Conservation (phyloP, 768 basidiomycete species). For the Chalciporus piperatus region DNA sequence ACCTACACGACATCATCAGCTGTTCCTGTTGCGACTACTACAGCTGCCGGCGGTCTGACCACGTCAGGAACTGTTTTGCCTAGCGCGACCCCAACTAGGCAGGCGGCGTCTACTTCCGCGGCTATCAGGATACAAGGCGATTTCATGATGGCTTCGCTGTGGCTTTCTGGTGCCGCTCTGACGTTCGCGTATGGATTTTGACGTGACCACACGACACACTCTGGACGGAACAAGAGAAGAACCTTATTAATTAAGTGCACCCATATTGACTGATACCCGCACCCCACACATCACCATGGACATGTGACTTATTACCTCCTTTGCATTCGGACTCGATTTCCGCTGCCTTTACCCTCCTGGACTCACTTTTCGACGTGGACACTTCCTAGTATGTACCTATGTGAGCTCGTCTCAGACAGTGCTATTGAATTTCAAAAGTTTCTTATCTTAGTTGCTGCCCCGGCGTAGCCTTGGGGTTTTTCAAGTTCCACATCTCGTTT, state of each 20-base stretch:
- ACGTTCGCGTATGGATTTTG: background rate
- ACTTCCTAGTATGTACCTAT: no score
- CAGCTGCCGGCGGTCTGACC: background rate
- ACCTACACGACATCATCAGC: slow-evolving; percentile 43
- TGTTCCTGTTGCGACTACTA: slow-evolving; percentile 7
- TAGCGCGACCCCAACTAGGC: background rate
- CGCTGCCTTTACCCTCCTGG: no score
- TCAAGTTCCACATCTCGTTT: no score
- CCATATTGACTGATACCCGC: no score
- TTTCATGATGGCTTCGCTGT: background rate
- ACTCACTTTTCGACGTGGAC: no score
- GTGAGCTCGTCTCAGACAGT: no score
- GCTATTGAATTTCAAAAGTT: no score
- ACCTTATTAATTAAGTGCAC: no score
- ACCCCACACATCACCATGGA: no score
- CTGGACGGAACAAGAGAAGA: no score
- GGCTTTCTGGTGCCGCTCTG: background rate
- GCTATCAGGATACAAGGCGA: background rate
- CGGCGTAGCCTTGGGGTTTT: no score
- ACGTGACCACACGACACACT: background rate
- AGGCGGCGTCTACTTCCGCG: background rate
- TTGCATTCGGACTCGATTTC: background rate
- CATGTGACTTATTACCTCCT: background rate
- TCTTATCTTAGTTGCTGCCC: no score
- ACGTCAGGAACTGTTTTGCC: background rate